Base-by-base conservation (phyloP, 2,329 filamentous ascomycete genomes). In the Mycosphaerella arachidis region DNA sequence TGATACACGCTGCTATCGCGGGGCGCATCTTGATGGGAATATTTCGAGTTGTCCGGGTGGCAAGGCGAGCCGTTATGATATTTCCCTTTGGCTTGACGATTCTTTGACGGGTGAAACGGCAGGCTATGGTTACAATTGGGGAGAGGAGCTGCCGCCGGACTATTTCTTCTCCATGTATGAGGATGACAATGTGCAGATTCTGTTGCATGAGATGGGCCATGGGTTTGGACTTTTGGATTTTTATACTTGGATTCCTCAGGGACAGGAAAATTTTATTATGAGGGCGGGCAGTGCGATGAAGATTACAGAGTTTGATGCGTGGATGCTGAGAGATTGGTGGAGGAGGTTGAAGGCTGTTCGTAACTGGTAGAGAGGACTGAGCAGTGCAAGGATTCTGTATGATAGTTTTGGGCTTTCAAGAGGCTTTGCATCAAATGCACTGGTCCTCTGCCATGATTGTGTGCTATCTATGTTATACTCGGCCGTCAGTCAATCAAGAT, bases 281-380 rank as follows among this genome's bases (percentile, higher is more conserved):
- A 66, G 74, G 53, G 77, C 78, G 48, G 78, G 79, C 2, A 75
- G 74, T 48, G 70, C 79, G 0, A 69, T 66, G 16, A 59, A 72
- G 50, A 72, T 81, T 20, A 81, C 79, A 2, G 78, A 81, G 48
- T 81, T 81, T 53, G 78, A 81, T 56, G 77, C 76, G 13, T 81
- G 79, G 79, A 81, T 81, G 78, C 65, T 76, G 40, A 68, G 78
- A 1, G 77, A 80, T 66, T 81, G 78, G 77, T 81, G 77, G 77
- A 72, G 72, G 62, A 70, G 73, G 35, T 4, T 59, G 43, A 59
- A 59, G 46, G 45, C 45, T 16, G 57, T 24, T 29, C 57, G 57
- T 18, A 52, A 33, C 8, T 59, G 57, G 57, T 59, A 40, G 24
- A 58, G 18, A 35, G 31, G 31, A 24, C 24, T 3, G 24, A 24